phyloP scores from a whole-genome alignment of 1,284 basidiomycete species.

The Rhizoctonia solani region DNA sequence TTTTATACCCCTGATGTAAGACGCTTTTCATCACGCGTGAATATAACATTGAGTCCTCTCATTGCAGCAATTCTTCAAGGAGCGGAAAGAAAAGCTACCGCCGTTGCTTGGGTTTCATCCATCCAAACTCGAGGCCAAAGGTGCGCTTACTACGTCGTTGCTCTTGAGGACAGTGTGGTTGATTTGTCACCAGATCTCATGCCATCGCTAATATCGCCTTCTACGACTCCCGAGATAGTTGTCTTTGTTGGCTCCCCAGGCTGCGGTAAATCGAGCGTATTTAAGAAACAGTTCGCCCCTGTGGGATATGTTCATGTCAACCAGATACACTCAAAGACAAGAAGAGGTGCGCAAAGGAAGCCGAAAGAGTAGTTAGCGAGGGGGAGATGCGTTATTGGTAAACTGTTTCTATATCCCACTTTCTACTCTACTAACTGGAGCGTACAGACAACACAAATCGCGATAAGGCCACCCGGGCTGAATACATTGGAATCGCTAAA shows the following conservation, averaged over 20 bases:
- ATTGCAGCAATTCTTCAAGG: conserved; percentile 79
- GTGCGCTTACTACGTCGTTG: conserved; percentile 1
- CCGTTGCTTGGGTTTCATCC: conserved; percentile 60
- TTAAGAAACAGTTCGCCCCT: conserved; percentile 66
- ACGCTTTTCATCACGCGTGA: too few species aligned
- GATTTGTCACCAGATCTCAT: conserved; percentile 53
- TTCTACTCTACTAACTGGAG: background rate
- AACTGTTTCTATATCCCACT: conserved; percentile 44
- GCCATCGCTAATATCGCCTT: conserved; percentile 56
- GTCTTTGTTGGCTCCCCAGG: conserved; percentile 88
- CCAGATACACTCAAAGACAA: conserved; percentile 76
- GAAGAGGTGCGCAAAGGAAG: conserved; percentile 72
- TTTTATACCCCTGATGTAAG: conserved; percentile 73
- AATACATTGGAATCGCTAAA: conserved; percentile 70
- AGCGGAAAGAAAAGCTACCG: conserved; percentile 52
- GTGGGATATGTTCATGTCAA: conserved; percentile 80
- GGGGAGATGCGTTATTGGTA: conserved; percentile 79
- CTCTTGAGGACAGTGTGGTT: conserved; percentile 14
- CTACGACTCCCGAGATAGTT: conserved; percentile 58
- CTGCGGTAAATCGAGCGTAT: conserved; percentile 87
- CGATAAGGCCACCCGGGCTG: conserved; percentile 64
- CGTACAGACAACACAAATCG: conserved; percentile 86
- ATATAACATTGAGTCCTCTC: background rate
- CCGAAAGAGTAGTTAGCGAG: conserved; percentile 58
- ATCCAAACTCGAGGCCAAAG: conserved; percentile 26